A percentile compares a stretch with the other conserved stretches of the same genome.
phyloP scores from a whole-genome alignment of 129 eudicot species.

The Pseudognaphalium luteoalbum region DNA sequence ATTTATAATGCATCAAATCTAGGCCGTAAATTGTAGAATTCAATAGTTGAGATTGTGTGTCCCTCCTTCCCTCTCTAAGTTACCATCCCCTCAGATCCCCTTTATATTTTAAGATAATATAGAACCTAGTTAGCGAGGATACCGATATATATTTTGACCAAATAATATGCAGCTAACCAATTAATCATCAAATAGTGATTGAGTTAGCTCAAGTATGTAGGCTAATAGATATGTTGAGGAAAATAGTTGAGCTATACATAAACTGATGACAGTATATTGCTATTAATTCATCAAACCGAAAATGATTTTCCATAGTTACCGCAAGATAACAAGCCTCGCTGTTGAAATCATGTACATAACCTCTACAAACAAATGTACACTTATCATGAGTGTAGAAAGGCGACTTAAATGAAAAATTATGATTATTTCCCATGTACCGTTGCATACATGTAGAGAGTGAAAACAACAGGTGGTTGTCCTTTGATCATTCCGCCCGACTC shows the following conservation, averaged over 20 bases:
- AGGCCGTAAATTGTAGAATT: too few relatives aligned
- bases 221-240: too few relatives aligned
- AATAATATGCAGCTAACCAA: too few relatives aligned
- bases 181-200: too few relatives aligned
- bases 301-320: background rate
- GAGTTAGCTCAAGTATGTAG: too few relatives aligned
- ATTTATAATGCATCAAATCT: too few relatives aligned
- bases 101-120: too few relatives aligned
- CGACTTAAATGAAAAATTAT: constrained; percentile 18
- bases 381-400: constrained; percentile 11
- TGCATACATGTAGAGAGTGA: constrained; percentile 24
- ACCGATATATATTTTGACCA: too few relatives aligned
- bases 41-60: too few relatives aligned
- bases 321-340: constrained; percentile 1
- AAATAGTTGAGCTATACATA: background rate
- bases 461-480: constrained; percentile 4
- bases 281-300: background rate
- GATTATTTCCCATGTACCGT: constrained; percentile 15
- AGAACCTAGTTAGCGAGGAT: too few relatives aligned
- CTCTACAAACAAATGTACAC: constrained; percentile 32
- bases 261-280: background rate
- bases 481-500: constrained; percentile 48
- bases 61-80: too few relatives aligned
- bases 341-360: background rate
- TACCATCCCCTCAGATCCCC: too few relatives aligned